A percentile compares a stretch with the other conserved stretches of the same genome.
phyloP scores from a whole-genome alignment of 495 filamentous ascomycete species.

The Tricharina praecox region DNA sequence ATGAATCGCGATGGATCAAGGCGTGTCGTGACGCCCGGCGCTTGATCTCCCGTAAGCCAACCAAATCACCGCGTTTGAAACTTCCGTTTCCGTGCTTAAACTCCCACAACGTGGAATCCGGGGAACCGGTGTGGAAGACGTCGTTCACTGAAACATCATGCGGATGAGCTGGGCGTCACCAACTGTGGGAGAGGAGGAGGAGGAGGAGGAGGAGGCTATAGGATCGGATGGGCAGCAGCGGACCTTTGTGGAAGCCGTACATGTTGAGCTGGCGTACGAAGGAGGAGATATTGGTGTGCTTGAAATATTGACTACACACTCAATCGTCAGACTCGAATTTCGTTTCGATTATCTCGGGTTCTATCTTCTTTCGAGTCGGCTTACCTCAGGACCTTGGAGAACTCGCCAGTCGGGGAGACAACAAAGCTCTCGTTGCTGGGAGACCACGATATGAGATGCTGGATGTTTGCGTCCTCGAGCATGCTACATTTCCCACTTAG shows the following conservation, averaged over 20 bases:
- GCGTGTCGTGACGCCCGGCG: constrained; percentile 90
- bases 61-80: constrained; percentile 86
- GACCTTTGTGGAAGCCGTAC: constrained; percentile 99
- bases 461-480: constrained; percentile 83
- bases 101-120: constrained; percentile 91
- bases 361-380: no score
- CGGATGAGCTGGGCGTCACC: not conserved
- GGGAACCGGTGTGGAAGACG: constrained; percentile 92
- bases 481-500: constrained; percentile 54
- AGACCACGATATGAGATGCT: constrained; percentile 93
- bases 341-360: no score
- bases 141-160: constrained; percentile 63
- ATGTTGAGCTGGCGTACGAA: constrained; percentile 97
- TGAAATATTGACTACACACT: constrained; percentile 84
- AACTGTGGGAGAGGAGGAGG: constrained; percentile 1
- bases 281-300: constrained; percentile 97
- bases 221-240: no score
- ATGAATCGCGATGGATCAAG: constrained; percentile 87
- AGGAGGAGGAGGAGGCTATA: no score
- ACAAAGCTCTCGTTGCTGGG: constrained; percentile 89
- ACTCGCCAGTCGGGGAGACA: constrained; percentile 92
- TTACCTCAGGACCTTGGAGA: constrained; percentile 95
- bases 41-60: constrained; percentile 88
- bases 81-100: constrained; percentile 98
- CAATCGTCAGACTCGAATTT: not conserved